Conservation (phyloP, 495 filamentous ascomycete genomes). For the Pseudevernia furfuracea region DNA sequence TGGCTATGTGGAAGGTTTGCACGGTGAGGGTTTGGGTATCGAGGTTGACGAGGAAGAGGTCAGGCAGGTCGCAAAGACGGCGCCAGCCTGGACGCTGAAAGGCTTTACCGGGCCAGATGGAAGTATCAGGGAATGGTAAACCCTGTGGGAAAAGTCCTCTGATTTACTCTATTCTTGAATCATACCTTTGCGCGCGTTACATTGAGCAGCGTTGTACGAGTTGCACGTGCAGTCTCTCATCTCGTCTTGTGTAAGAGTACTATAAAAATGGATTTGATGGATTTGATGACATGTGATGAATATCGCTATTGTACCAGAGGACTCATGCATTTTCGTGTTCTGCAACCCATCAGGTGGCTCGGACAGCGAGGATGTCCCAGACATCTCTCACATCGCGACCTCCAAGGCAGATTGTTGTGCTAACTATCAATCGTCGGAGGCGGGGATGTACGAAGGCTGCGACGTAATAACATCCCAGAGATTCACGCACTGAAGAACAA, state of each 20-base stretch:
- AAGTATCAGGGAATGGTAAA: slow-evolving; percentile 64
- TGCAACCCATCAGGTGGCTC: neutral
- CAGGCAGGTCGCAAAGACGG: slow-evolving; percentile 43
- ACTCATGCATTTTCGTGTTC: no score
- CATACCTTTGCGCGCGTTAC: neutral
- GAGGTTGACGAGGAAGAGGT: slow-evolving; percentile 66
- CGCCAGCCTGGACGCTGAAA: slow-evolving; percentile 49
- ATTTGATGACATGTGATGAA: neutral
- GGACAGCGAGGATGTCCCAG: neutral
- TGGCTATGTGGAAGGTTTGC: slow-evolving; percentile 57
- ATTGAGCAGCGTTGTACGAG: neutral
- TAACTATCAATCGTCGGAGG: neutral
- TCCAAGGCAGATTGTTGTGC: neutral
- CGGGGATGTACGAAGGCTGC: no score
- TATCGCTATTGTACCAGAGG: neutral
- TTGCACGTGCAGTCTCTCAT: neutral
- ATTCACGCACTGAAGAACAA: neutral
- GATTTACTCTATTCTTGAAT: neutral
- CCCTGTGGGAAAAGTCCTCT: neutral
- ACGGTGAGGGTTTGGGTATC: slow-evolving; percentile 62
- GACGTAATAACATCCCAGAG: neutral
- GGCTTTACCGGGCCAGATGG: slow-evolving; percentile 67
- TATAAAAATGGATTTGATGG: neutral
- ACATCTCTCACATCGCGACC: neutral
- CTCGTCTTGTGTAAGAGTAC: neutral